Evolutionary conservation across 169 alveolate species (phyloP).

Genomic region (Amoebophrya sp.): DNA sequence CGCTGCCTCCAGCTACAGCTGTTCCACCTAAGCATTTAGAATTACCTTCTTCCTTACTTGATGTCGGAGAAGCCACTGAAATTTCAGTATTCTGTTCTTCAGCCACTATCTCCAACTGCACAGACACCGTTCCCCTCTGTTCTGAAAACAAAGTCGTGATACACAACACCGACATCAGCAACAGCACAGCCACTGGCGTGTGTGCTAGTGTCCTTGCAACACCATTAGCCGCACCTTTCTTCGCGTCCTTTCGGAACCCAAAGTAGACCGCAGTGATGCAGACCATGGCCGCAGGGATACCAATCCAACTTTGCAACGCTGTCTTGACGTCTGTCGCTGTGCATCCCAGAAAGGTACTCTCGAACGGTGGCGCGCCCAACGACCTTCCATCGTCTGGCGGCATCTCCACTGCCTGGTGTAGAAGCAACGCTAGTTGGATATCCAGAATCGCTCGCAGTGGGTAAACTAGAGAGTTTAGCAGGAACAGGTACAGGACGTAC

Average conservation of each 20-base stretch:
- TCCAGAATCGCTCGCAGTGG: slow-evolving; percentile 15
- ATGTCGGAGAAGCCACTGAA: too few relatives aligned
- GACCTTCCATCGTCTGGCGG: background rate
- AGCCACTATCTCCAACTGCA: too few relatives aligned
- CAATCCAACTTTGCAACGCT: background rate
- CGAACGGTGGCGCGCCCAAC: background rate
- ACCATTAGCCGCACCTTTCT: background rate
- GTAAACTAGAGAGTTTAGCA: background rate
- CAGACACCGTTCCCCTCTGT: too few relatives aligned
- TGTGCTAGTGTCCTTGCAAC: background rate
- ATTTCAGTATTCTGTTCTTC: too few relatives aligned
- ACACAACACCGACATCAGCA: background rate
- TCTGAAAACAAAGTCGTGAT: background rate
- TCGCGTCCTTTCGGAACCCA: background rate
- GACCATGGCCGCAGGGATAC: background rate
- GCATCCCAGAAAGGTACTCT: background rate
- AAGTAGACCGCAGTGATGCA: background rate
- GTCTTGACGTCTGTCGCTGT: background rate
- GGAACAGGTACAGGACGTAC: background rate
- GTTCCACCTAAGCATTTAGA: too few relatives aligned
- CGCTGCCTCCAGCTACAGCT: too few relatives aligned
- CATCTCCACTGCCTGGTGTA: background rate
- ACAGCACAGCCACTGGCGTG: background rate
- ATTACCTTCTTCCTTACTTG: too few relatives aligned
- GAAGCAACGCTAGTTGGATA: background rate